These are phyloP conservation scores for Colletotrichum abscissum DNA, from an alignment of 2,329 filamentous ascomycete species.

Conservation along the genomic window DNA sequence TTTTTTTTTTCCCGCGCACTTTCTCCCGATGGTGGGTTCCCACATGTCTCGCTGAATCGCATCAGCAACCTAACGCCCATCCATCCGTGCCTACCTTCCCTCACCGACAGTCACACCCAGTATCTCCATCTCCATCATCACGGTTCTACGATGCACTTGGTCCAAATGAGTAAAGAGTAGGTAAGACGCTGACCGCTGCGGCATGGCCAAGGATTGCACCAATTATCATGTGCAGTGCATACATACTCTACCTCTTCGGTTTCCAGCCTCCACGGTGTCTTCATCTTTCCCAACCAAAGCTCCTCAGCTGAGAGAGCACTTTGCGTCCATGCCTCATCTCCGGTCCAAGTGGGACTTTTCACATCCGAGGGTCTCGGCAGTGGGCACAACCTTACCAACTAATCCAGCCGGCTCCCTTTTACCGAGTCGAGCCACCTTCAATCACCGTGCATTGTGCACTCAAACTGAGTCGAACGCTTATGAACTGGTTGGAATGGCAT, in stretches of 20 bases:
- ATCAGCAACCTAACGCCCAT: neutral
- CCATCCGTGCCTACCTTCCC: neutral
- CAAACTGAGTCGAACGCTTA: neutral
- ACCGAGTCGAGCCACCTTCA: neutral
- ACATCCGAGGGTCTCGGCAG: slow-evolving; percentile 15
- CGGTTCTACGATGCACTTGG: slow-evolving; percentile 7
- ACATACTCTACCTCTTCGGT: slow-evolving; percentile 7
- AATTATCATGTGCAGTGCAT: slow-evolving; percentile 10
- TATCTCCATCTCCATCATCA: neutral
- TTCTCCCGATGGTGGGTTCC: slow-evolving; percentile 17
- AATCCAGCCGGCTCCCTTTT: neutral
- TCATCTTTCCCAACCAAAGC: neutral
- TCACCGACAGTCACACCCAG: neutral
- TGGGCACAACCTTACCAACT: neutral
- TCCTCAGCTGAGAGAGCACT: neutral
- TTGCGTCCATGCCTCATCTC: slow-evolving; percentile 8
- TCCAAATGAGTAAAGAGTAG: neutral
- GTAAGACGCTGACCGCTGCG: neutral
- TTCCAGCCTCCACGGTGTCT: neutral
- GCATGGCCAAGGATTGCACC: neutral
- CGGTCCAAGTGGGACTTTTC: neutral
- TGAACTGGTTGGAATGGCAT: neutral
- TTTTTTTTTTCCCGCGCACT: slow-evolving; percentile 11
- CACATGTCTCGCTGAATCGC: slow-evolving; percentile 22
- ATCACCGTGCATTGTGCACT: neutral